Evolutionary conservation across 495 filamentous ascomycete species (phyloP).

Genomic region (Lepraria neglecta): DNA sequence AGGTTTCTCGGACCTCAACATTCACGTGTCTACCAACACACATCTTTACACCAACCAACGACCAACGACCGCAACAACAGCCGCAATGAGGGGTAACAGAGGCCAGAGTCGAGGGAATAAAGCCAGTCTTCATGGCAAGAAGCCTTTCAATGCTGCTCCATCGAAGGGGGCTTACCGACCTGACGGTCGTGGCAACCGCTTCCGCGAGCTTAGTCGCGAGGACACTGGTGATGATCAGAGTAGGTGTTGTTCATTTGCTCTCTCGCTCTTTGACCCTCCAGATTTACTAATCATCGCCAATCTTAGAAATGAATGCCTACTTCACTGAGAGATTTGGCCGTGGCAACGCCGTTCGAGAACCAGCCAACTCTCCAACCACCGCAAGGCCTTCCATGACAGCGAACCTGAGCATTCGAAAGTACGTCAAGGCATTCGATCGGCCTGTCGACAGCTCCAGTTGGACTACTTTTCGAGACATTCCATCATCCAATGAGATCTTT

Average conservation of each 20-base stretch:
- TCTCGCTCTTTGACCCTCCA: neutral
- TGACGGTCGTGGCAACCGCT: neutral
- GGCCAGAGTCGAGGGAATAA: too few relatives aligned
- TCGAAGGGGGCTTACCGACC: neutral
- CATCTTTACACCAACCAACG: neutral
- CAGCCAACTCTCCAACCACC: neutral
- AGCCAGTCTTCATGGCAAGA: neutral
- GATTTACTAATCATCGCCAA: neutral
- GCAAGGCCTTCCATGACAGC: constrained; percentile 5
- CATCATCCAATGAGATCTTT: constrained; percentile 40
- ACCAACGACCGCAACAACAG: too few relatives aligned
- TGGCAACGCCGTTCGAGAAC: constrained; percentile 10
- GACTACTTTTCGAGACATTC: constrained; percentile 42
- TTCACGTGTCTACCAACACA: neutral
- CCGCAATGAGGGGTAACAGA: too few relatives aligned
- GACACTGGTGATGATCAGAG: constrained; percentile 5
- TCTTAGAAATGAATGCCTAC: constrained; percentile 19
- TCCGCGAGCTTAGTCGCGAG: neutral
- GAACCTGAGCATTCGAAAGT: constrained; percentile 34
- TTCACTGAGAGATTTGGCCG: constrained; percentile 19
- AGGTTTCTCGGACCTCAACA: too few relatives aligned
- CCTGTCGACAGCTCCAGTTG: constrained; percentile 27
- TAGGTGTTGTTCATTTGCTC: neutral
- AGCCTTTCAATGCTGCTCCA: neutral
- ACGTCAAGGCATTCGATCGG: constrained; percentile 27